phyloP scores from a whole-genome alignment of 169 alveolate genomes.

The Babesia ovis region DNA sequence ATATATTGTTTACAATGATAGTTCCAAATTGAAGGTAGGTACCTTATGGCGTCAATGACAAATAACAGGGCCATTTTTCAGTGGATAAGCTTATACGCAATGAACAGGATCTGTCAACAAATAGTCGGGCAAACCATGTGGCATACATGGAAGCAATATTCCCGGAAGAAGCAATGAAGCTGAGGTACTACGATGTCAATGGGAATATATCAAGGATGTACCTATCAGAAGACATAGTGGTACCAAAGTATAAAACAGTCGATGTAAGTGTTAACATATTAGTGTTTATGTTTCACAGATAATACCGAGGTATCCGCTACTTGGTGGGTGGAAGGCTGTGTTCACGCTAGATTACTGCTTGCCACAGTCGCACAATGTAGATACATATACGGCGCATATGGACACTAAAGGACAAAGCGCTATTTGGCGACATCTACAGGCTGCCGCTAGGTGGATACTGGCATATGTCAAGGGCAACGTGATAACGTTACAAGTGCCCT shows the following conservation, averaged over 20 bases:
- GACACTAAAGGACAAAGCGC: neutral
- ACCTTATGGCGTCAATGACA: neutral
- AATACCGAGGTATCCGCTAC: slow-evolving; percentile 71
- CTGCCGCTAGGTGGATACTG: neutral
- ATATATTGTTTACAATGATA: slow-evolving; percentile 21
- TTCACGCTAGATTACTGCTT: slow-evolving; percentile 28
- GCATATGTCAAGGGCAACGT: neutral
- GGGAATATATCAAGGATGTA: slow-evolving; percentile 32
- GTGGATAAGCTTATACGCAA: neutral
- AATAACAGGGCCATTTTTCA: slow-evolving; percentile 14
- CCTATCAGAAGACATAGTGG: neutral
- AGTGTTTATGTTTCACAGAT: neutral
- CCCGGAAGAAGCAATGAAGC: slow-evolving; percentile 24
- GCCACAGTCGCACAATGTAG: neutral
- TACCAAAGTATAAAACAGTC: slow-evolving; percentile 12
- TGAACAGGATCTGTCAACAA: neutral
- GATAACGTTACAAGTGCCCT: neutral
- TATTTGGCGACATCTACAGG: neutral
- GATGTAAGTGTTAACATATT: neutral
- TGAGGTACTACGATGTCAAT: slow-evolving; percentile 25
- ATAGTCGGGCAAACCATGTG: neutral
- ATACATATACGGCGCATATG: too few relatives aligned
- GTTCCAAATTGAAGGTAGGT: slow-evolving; percentile 21
- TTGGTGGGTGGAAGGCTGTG: slow-evolving; percentile 68
- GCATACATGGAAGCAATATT: slow-evolving; percentile 39